Percentiles rank a stretch among this genome's conserved stretches.
phyloP scores from a whole-genome alignment of 2,329 filamentous ascomycete species.

The Pseudopithomyces maydicus region DNA sequence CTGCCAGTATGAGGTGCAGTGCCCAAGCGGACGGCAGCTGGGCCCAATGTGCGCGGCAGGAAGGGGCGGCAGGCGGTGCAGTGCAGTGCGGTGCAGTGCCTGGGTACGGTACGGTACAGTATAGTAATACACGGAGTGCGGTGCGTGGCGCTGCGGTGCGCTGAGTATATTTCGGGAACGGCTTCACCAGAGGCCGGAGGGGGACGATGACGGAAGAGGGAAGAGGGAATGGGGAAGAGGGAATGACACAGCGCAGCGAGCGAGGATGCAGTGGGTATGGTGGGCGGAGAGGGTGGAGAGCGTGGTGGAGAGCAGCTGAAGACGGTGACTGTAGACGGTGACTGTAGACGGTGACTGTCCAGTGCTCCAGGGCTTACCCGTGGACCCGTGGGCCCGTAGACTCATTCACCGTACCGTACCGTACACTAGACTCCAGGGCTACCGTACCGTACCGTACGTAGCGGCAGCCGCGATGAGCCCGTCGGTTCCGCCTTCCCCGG shows the following conservation, averaged over 20 bases:
- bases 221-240: background rate
- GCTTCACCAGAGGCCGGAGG: background rate
- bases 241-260: background rate
- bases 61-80: background rate
- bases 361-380: no score
- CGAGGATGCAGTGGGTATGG: background rate
- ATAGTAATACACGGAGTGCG: background rate
- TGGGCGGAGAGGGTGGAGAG: no score
- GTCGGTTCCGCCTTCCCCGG: background rate
- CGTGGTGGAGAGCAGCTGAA: no score
- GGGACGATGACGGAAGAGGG: background rate
- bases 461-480: constrained; percentile 1
- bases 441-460: no score
- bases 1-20: constrained; percentile 25
- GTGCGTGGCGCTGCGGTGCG: background rate
- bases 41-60: constrained; percentile 25
- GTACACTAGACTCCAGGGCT: no score
- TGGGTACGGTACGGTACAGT: constrained; percentile 8
- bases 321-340: no score
- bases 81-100: background rate
- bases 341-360: no score
- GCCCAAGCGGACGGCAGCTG: no score
- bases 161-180: background rate
- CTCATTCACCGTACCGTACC: no score
- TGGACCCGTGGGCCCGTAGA: no score